phyloP scores from a whole-genome alignment of 495 filamentous ascomycete genomes.

The Lophiotrema nucula region DNA sequence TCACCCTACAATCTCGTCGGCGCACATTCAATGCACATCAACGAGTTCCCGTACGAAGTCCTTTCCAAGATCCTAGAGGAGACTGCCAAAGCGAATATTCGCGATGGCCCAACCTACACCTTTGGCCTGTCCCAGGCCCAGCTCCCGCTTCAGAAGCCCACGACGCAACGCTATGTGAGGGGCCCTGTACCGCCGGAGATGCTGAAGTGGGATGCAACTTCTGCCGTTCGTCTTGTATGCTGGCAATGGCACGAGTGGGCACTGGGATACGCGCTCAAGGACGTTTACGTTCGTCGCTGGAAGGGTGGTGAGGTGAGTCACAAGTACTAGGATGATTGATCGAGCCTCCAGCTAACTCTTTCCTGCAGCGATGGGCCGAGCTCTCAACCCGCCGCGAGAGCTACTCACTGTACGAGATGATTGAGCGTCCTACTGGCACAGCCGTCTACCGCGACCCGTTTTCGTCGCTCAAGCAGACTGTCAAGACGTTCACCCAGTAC shows the following conservation, averaged over 20 bases:
- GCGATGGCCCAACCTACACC: constrained; percentile 46
- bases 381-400: constrained; percentile 37
- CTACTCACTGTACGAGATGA: constrained; percentile 44
- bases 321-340: not conserved
- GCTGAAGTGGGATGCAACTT: constrained; percentile 50
- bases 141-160: constrained; percentile 44
- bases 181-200: constrained; percentile 50
- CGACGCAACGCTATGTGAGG: constrained; percentile 49
- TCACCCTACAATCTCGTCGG: not conserved
- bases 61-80: constrained; percentile 50
- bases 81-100: constrained; percentile 47
- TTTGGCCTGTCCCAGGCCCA: constrained; percentile 52
- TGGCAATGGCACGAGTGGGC: constrained; percentile 56
- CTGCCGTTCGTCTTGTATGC: constrained; percentile 49
- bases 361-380: constrained; percentile 40
- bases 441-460: constrained; percentile 56
- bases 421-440: constrained; percentile 42
- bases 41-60: constrained; percentile 52
- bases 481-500: constrained; percentile 44
- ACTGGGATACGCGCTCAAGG: constrained; percentile 47
- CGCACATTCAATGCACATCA: constrained; percentile 43
- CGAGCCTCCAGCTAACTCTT: not conserved
- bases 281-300: constrained; percentile 52
- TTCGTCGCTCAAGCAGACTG: constrained; percentile 47
- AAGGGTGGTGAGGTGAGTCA: constrained; percentile 47